These are phyloP conservation scores for Nakazawaea ishiwadae DNA, from an alignment of 805 yeast species.

Conservation along the genomic window DNA sequence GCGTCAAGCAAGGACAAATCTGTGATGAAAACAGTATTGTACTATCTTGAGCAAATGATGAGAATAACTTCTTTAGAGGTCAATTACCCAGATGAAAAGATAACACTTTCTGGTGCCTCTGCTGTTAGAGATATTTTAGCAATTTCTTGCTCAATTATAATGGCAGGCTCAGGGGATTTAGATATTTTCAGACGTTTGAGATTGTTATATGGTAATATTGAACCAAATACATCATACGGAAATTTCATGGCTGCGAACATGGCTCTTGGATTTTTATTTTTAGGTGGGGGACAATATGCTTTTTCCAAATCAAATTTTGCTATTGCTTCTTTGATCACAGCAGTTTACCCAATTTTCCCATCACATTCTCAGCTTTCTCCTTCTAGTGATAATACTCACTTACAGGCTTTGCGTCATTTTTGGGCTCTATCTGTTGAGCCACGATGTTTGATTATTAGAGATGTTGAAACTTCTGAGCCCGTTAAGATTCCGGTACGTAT, in stretches of 20 bases:
- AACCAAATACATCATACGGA: conserved; percentile 47
- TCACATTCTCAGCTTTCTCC: conserved; percentile 22
- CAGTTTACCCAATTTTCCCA: conserved; percentile 77
- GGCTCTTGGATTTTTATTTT: conserved; percentile 81
- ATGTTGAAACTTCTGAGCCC: conserved; percentile 57
- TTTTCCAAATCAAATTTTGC: conserved; percentile 57
- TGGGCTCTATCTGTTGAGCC: conserved; percentile 86
- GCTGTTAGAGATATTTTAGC: conserved; percentile 56
- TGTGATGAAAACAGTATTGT: conserved; percentile 53
- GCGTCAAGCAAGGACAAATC: conserved; percentile 61
- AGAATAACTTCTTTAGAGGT: conserved; percentile 37
- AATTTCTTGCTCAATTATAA: conserved; percentile 63
- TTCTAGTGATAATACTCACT: conserved; percentile 49
- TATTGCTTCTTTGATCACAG: conserved; percentile 62
- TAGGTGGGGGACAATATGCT: conserved; percentile 92
- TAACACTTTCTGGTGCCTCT: conserved; percentile 49
- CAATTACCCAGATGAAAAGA: conserved; percentile 49
- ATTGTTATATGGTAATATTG: conserved; percentile 57
- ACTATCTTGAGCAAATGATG: conserved; percentile 49
- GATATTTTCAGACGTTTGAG: conserved; percentile 71
- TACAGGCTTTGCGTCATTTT: conserved; percentile 84
- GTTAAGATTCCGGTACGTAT: conserved; percentile 38
- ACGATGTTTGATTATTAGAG: conserved; percentile 74
- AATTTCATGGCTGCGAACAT: conserved; percentile 72
- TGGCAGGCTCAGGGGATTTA: conserved; percentile 92